These are phyloP conservation scores for Naumovozyma dairenensis DNA, from an alignment of 805 yeast species.

Conservation along the genomic window DNA sequence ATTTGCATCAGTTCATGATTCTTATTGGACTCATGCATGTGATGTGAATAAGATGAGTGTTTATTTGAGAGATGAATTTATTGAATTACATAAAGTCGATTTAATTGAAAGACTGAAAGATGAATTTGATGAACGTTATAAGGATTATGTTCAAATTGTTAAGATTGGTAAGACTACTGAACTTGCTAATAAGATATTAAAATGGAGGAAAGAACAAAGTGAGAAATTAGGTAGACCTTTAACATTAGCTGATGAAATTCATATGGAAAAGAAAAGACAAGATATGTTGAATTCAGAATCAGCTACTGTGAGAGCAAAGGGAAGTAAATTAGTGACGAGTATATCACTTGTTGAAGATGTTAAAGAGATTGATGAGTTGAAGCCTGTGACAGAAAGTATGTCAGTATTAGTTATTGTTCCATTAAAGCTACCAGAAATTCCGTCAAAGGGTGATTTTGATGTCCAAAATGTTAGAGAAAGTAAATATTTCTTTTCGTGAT, in stretches of 20 bases:
- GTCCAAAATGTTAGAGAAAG: constrained; percentile 63
- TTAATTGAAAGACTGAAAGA: constrained; percentile 57
- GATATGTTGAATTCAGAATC: constrained; percentile 43
- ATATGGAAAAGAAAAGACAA: constrained; percentile 57
- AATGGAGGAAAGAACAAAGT: constrained; percentile 40
- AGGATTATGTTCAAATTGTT: constrained; percentile 53
- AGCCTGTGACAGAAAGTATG: constrained; percentile 26
- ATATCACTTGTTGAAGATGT: constrained; percentile 43
- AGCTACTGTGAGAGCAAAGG: constrained; percentile 39
- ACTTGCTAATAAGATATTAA: constrained; percentile 40
- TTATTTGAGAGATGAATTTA: constrained; percentile 67
- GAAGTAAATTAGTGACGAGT: constrained; percentile 56
- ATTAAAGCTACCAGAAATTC: constrained; percentile 59
- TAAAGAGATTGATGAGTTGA: constrained; percentile 18
- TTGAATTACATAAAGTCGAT: constrained; percentile 64
- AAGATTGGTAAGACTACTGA: constrained; percentile 43
- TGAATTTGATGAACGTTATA: constrained; percentile 77
- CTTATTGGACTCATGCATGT: constrained; percentile 95
- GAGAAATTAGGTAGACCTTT: constrained; percentile 43
- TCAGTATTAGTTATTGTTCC: constrained; percentile 45
- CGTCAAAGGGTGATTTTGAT: constrained; percentile 76
- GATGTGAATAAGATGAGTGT: constrained; percentile 66
- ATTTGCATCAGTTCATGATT: constrained; percentile 95
- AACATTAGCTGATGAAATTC: constrained; percentile 64
- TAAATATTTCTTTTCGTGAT: constrained; percentile 59